These are phyloP conservation scores for Neurospora sp. DNA, from an alignment of 2,329 filamentous ascomycete species.

Conservation along the genomic window DNA sequence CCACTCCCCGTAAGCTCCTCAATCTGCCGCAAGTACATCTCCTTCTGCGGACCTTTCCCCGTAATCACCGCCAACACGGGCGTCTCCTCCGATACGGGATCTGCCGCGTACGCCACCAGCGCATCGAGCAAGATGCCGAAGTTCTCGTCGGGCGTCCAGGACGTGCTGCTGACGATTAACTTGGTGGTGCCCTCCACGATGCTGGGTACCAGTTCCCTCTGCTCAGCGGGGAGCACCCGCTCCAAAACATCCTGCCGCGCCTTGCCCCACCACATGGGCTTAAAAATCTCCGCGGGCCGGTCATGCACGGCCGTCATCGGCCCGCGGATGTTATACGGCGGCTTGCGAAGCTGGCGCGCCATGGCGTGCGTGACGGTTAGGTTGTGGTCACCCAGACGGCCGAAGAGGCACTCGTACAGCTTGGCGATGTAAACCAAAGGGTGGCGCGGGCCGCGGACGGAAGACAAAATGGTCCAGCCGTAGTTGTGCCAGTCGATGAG, in stretches of 20 bases:
- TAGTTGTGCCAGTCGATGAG: conserved; percentile 99
- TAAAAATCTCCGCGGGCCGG: conserved; percentile 73
- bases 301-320: conserved; percentile 72
- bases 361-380: conserved; percentile 88
- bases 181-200: conserved; percentile 51
- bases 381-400: conserved; percentile 59
- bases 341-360: conserved; percentile 55
- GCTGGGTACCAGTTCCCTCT: conserved; percentile 27
- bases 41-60: conserved; percentile 80
- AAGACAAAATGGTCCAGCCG: conserved; percentile 81
- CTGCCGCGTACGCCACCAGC: conserved; percentile 59
- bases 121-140: conserved; percentile 81
- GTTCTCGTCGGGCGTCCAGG: conserved; percentile 95
- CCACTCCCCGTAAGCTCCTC: conserved; percentile 47
- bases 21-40: conserved; percentile 62
- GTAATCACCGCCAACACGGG: conserved; percentile 89
- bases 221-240: conserved; percentile 55
- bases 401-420: conserved; percentile 66
- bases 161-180: conserved; percentile 84
- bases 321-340: conserved; percentile 54
- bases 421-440: conserved; percentile 69
- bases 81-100: conserved; percentile 32
- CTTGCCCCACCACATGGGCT: conserved; percentile 45
- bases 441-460: conserved; percentile 47
- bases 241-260: conserved; percentile 51